Evolutionary conservation across 768 basidiomycete genomes (phyloP), one percentile per base, ranked within the genome.

Genomic region (Trametes cingulata): DNA sequence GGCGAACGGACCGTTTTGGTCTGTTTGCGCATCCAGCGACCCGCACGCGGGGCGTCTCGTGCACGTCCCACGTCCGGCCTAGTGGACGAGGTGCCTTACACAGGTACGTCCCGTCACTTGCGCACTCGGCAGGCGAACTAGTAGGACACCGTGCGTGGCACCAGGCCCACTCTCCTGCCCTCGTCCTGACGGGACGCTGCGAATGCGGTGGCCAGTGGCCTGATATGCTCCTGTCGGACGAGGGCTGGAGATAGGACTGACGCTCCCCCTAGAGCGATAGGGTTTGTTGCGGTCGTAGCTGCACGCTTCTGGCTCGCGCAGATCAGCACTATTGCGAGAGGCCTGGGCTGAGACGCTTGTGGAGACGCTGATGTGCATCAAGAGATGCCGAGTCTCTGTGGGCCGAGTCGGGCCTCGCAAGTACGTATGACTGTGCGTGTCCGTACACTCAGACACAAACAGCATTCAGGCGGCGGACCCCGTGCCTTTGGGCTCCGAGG

Each of bases 281-380:
- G 9, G 43, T 45, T 25, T 45, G 45, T 22, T 46, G 22, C 45
- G 22, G 6, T 10, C 45, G 6, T 27, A 13, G 43, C 7, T 6
- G 29, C 22, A 20, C 43, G 20, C 43, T 49, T 49, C 33, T 6
- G 48, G 48, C 6, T n/a, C 29, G 4, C 48, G 48, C 48, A 49
- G 48, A 49, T 27, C 37, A 55, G 53, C 43, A n/a, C 33, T 55
- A 33, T 43, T 35, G 41, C 41, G 41, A n/a, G 13, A 33, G 29
- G 36, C 22, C 51, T 39, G 19, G 37, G 40, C 20, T 13, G 39
- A 19, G 15, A n/a, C 47, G 19, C 27, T 19, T 15, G 17, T 8
- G 22, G 37, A 49, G 56, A n/a, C 39, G 56, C 47, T 41, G 39
- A 49, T 42, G 56, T 19, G 47, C 56, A 57, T 57, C 56, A 57